phyloP scores from a whole-genome alignment of 2,329 filamentous ascomycete genomes.

The Hirsutella minnesotensis region DNA sequence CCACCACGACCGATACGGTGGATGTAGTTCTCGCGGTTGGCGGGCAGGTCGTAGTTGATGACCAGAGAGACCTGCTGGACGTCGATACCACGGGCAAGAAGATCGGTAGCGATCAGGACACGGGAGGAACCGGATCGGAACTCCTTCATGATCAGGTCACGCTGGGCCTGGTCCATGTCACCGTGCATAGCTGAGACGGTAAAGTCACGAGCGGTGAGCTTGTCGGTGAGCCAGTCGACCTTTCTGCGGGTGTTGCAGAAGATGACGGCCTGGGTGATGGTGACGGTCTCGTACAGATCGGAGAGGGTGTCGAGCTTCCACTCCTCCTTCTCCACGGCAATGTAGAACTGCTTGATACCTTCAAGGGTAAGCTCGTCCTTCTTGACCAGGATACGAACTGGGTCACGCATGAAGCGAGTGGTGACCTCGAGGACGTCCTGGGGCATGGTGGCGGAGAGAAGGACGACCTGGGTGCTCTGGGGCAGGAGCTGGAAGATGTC shows the following conservation, averaged over 20 bases:
- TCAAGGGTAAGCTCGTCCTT: conserved; percentile 99
- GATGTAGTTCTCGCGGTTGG: conserved; percentile 99
- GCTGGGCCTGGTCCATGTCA: conserved; percentile 96
- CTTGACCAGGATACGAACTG: conserved; percentile 98
- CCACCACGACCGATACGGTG: conserved; percentile 99
- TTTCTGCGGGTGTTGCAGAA: conserved; percentile 99
- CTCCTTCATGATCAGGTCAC: conserved; percentile 99
- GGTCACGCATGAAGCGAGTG: conserved; percentile 99
- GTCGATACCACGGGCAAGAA: conserved; percentile 98
- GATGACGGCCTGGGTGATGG: conserved; percentile 98
- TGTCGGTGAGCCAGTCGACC: conserved; percentile 99
- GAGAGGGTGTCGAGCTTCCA: conserved; percentile 99
- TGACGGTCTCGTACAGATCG: conserved; percentile 98
- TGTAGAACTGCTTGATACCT: conserved; percentile 99
- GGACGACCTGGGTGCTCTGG: conserved; percentile 95
- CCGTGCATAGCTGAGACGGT: conserved; percentile 99
- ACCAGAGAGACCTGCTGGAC: conserved; percentile 99
- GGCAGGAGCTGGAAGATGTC: conserved; percentile 99
- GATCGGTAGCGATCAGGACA: conserved; percentile 96
- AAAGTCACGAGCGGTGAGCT: conserved; percentile 97
- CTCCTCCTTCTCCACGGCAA: conserved; percentile 99
- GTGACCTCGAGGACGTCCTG: conserved; percentile 99
- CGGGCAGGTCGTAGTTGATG: conserved; percentile 99
- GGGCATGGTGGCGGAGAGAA: conserved; percentile 96
- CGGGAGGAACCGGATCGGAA: conserved; percentile 98